Percentiles rank a stretch among this genome's conserved stretches.
Conservation (phyloP, 2,329 filamentous ascomycete species). For the Ophiostoma himal-ulmi region DNA sequence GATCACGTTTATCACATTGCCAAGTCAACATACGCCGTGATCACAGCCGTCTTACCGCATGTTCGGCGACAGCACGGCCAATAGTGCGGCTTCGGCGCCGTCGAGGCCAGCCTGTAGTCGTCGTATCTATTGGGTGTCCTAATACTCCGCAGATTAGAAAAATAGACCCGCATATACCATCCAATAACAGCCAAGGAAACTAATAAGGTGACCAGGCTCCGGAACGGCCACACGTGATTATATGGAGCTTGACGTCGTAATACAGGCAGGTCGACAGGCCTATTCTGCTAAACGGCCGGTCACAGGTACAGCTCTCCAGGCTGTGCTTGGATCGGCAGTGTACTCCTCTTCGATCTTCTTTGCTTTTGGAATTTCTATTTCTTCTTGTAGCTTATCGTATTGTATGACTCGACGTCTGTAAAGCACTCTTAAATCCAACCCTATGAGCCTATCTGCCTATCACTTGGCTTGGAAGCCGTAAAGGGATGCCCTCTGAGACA, state of each 20-base stretch:
- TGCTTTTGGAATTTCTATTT: neutral
- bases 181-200: neutral
- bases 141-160: neutral
- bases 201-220: conserved; percentile 1
- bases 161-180: neutral
- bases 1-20: neutral
- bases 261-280: neutral
- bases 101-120: neutral
- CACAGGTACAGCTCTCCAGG: neutral
- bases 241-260: conserved; percentile 5
- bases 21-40: neutral
- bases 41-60: neutral
- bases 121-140: neutral
- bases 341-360: neutral
- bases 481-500: neutral
- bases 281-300: neutral
- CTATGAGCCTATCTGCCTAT: neutral
- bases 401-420: neutral
- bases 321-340: neutral
- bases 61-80: neutral
- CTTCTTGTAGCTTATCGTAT: neutral
- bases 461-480: neutral
- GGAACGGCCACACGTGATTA: neutral
- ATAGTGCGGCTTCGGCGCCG: conserved; percentile 8
- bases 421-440: no score